Base-by-base conservation (phyloP, 2,329 filamentous ascomycete species). In the Exophiala calicioides region DNA sequence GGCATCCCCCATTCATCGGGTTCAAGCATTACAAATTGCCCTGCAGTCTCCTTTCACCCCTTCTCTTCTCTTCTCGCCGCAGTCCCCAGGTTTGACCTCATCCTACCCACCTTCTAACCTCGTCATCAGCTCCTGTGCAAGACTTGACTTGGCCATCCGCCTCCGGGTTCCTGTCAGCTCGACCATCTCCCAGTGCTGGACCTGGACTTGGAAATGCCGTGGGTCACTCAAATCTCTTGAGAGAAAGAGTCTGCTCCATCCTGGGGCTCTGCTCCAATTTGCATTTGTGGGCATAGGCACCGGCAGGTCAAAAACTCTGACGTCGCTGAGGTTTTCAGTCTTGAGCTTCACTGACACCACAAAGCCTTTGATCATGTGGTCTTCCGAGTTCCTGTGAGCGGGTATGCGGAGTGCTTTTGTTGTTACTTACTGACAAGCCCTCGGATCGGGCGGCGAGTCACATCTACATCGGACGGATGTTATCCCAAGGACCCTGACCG, bases 401-500 rank as follows among this genome's bases (percentile, higher is more conserved):
- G n/a, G 77, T 82, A 61, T 74, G 82, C 51, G 80, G 73, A 6
- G 79, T 82, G n/a, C 75, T 77, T 67, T 84, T 81, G 58, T 77
- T 81, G 69, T 80, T 84, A 58, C 78, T 80, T 84, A 58, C 78
- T 79, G 56, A 85, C 75, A 56, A 84, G 76, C 81, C 79, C 79
- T 82, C n/a, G n/a, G n/a, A n/a, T n/a, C n/a, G n/a, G n/a, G n/a
- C n/a, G n/a, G n/a, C n/a, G n/a, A n/a, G n/a, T n/a, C n/a, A n/a
- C n/a, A n/a, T n/a, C n/a, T n/a, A n/a, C n/a, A n/a, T n/a, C n/a
- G n/a, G n/a, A n/a, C n/a, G n/a, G n/a, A n/a, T n/a, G n/a, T n/a
- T n/a, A n/a, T n/a, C n/a, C n/a, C n/a, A 34, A 5, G 13, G 78
- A 84, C 20, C 75, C 80, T 9, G 79, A 79, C 73, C 76, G 80